Conservation (phyloP, 345 rosid genomes). For the Euphorbia tirucalli region DNA sequence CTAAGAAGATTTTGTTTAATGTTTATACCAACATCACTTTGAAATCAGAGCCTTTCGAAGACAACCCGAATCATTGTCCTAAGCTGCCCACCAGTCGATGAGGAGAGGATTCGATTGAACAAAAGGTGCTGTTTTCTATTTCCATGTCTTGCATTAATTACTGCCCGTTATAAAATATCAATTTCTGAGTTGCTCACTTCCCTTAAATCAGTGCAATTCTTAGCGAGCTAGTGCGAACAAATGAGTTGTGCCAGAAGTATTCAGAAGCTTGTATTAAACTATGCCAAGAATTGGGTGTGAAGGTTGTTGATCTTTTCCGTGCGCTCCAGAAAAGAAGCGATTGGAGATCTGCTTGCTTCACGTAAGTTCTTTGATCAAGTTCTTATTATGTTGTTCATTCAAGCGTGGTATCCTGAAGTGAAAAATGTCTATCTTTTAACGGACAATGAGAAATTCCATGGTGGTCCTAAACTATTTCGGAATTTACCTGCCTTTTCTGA, state of each 20-base stretch:
- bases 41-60: constrained; percentile 69
- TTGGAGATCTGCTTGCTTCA: constrained; percentile 72
- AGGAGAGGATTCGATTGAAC: constrained; percentile 55
- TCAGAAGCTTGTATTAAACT: constrained; percentile 79
- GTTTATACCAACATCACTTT: constrained; percentile 16
- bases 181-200: constrained; percentile 11
- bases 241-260: constrained; percentile 72
- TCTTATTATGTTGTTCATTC: not conserved
- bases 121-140: constrained; percentile 47
- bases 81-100: constrained; percentile 86
- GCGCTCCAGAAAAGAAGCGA: constrained; percentile 60
- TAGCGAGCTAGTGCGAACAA: constrained; percentile 78
- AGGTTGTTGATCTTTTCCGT: constrained; percentile 71
- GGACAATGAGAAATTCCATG: too few relatives aligned
- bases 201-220: constrained; percentile 49
- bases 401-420: constrained; percentile 1
- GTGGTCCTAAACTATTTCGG: not conserved
- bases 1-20: not conserved
- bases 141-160: not conserved
- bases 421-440: not conserved
- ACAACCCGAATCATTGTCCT: constrained; percentile 62
- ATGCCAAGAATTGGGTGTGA: constrained; percentile 64
- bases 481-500: not conserved
- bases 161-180: not conserved
- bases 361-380: constrained; percentile 46